phyloP scores from a whole-genome alignment of 2,329 filamentous ascomycete genomes.

The Aspergillus cejpii region DNA sequence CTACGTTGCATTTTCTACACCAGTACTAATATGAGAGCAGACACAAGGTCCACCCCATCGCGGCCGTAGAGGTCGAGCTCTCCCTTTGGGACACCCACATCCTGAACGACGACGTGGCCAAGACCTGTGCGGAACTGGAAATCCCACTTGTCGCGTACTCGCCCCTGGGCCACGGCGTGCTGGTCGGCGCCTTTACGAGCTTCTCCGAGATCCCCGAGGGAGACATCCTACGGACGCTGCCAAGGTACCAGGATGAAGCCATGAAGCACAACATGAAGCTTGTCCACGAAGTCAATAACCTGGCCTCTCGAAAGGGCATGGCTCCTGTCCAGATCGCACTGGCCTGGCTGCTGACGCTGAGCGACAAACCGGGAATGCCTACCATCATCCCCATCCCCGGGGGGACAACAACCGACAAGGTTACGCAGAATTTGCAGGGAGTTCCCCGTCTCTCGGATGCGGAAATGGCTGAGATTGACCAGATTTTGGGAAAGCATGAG shows the following conservation, averaged over 20 bases:
- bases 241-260: conserved; percentile 48
- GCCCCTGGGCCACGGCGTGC: conserved; percentile 53
- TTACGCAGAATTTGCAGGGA: conserved; percentile 31
- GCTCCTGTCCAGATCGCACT: conserved; percentile 45
- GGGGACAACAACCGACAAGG: conserved; percentile 32
- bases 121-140: conserved; percentile 49
- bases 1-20: conserved; percentile 1
- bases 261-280: conserved; percentile 48
- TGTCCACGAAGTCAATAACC: conserved; percentile 40
- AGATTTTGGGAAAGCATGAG: conserved; percentile 44
- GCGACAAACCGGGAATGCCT: conserved; percentile 40
- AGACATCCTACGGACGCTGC: conserved; percentile 41
- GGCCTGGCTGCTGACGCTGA: conserved; percentile 44
- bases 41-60: conserved; percentile 50
- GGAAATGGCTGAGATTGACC: conserved; percentile 47
- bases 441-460: conserved; percentile 27
- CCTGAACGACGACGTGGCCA: conserved; percentile 52
- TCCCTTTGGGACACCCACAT: conserved; percentile 53
- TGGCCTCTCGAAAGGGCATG: conserved; percentile 43
- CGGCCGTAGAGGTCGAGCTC: conserved; percentile 56
- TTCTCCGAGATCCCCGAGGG: conserved; percentile 43
- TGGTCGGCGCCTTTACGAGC: conserved; percentile 46
- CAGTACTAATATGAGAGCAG: conserved; percentile 11
- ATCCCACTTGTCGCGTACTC: conserved; percentile 57
- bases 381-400: conserved; percentile 36